Evolutionary conservation across 331 rosid genomes (phyloP).

Genomic region (Spiraea crenata): DNA sequence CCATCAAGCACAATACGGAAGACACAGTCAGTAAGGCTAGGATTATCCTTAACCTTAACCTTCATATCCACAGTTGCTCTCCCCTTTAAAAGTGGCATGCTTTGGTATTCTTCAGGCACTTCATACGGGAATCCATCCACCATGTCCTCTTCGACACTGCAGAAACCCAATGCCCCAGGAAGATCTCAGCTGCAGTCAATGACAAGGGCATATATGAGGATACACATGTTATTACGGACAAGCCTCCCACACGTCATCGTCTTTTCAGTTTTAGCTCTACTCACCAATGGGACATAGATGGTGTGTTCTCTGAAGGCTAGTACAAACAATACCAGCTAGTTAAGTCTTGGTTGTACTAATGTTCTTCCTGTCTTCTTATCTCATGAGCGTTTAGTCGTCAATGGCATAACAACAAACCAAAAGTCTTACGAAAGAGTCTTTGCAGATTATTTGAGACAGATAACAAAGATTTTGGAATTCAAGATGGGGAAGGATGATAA

Average conservation of each 20-base stretch:
- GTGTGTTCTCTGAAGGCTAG: neutral
- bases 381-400: neutral
- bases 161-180: conserved; percentile 99
- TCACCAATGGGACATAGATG: neutral
- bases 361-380: neutral
- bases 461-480: neutral
- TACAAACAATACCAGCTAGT: neutral
- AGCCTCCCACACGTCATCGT: conserved; percentile 4
- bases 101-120: conserved; percentile 83
- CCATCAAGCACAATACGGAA: conserved; percentile 95
- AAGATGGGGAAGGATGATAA: neutral
- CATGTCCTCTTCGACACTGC: conserved; percentile 99
- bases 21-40: conserved; percentile 72
- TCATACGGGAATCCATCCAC: conserved; percentile 89
- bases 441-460: neutral
- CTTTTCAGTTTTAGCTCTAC: neutral
- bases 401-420: neutral
- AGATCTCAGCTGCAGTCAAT: conserved; percentile 99
- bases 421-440: neutral
- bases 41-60: conserved; percentile 97
- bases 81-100: conserved; percentile 87
- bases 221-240: conserved; percentile 27
- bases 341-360: neutral
- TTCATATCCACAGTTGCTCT: conserved; percentile 98
- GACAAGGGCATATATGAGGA: conserved; percentile 92